Evolutionary conservation across 257 asterid species (phyloP), one percentile per base, ranked within the genome.

Genomic region (Nicotiana obtusifolia): DNA sequence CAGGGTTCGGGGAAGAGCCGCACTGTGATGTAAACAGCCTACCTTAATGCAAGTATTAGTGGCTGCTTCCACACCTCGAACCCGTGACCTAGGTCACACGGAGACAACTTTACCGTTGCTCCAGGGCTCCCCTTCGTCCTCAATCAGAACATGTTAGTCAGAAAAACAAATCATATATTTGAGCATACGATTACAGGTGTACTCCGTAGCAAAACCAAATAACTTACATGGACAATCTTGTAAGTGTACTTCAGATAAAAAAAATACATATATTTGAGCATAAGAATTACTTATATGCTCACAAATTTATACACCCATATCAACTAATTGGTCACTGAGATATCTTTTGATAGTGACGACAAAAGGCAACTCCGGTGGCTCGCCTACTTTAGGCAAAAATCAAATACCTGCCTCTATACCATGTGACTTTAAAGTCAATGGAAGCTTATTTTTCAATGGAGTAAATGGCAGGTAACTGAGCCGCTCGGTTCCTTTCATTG

Each of bases 401-500:
- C 84, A 64, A 47, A 83, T 87, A 17, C 44, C 86, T 60, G 87
- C 86, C 85, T 86, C 86, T 11, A 37, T 76, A 16, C 81, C 19
- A 0, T 68, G 20, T 20, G 81, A 80, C 17, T 66, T 75, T 0
- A 92, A 90, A 79, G 93, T 88, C 15, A 85, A 76, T 47, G 85
- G 85, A 77, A 92, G 82, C 82, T 82, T 89, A 62, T 92, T 92
- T 78, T 91, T 92, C 80, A 92, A 37, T 3, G 95, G 76, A 26
- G 91, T 85, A 69, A 89, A 91, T 4, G 95, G 93, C 44, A 82
- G 81, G 19, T 86, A 88, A 64, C n/a, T 68, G 10, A 83, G 65
- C 71, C 80, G 66, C 65, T 83, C 87, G 61, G 60, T 59, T 31
- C 84, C 84, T 81, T 87, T 86, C 80, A 68, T 82, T 11, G 92